phyloP scores from a whole-genome alignment of 768 basidiomycete genomes.

The Dendrothele bispora region DNA sequence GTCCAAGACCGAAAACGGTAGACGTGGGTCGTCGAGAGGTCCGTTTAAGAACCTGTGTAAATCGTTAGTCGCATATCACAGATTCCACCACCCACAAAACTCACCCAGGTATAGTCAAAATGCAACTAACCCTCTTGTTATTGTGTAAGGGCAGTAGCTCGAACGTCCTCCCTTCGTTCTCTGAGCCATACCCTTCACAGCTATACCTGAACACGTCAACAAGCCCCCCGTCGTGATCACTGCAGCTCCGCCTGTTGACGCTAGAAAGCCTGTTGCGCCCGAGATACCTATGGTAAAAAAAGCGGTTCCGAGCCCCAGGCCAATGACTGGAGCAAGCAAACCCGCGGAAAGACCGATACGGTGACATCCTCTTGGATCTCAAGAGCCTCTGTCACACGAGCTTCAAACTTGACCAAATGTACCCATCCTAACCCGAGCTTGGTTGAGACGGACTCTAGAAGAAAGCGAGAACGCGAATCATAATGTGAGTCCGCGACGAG shows the following conservation, averaged over 20 bases:
- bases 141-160: slow-evolving; percentile 94
- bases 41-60: slow-evolving; percentile 83
- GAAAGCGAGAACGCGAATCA: slow-evolving; percentile 91
- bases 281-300: slow-evolving; percentile 88
- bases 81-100: slow-evolving; percentile 35
- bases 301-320: slow-evolving; percentile 90
- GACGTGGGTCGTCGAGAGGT: slow-evolving; percentile 83
- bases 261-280: slow-evolving; percentile 89
- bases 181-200: slow-evolving; percentile 81
- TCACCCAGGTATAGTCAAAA: slow-evolving; percentile 93
- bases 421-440: slow-evolving; percentile 91
- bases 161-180: slow-evolving; percentile 90
- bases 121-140: slow-evolving; percentile 95
- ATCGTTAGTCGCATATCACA: slow-evolving; percentile 1
- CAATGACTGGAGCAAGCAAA: slow-evolving; percentile 92
- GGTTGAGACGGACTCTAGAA: slow-evolving; percentile 81
- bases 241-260: slow-evolving; percentile 90
- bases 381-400: slow-evolving; percentile 90
- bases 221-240: slow-evolving; percentile 95
- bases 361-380: slow-evolving; percentile 96
- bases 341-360: slow-evolving; percentile 94
- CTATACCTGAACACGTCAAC: slow-evolving; percentile 91
- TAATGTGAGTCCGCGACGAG: slow-evolving; percentile 97
- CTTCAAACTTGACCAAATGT: slow-evolving; percentile 93
- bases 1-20: slow-evolving; percentile 97